Evolutionary conservation across 2,329 filamentous ascomycete species (phyloP), one percentile per base, ranked within the genome.

Genomic region (Eutypa lata): DNA sequence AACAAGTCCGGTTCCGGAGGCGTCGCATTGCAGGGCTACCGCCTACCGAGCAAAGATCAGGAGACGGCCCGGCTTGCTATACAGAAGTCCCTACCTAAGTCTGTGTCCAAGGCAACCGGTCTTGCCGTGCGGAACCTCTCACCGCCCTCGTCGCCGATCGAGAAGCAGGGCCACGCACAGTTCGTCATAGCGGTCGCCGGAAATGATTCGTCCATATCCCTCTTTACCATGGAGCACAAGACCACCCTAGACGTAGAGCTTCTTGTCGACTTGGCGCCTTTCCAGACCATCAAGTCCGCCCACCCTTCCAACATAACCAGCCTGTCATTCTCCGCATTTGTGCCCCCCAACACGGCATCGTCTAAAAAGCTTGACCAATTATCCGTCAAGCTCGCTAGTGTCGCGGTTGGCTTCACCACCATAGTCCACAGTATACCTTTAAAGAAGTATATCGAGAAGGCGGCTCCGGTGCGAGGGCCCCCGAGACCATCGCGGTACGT

Each of bases 361-460:
- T 10, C 26, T 31, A 74, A 71, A 3, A 66, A 75, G 61, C 68
- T 73, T 51, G 73, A 73, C 37, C 76, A 82, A 16, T 80, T 86
- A 61, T 83, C 83, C 63, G 74, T 95, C 60, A 90, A 89, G 62
- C 81, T 96, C 3, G 91, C 90, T 28, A 92, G 89, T 46, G 88
- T 90, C 40, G 91, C 88, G 47, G 85, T 95, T 61, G 87, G 85
- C 55, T 92, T 91, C 67, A 89, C 86, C 0, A 83, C 91, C 40
- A 84, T 88, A 28, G 86, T 96, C 24, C 90, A 96, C 70, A 88
- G 84, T 38, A 85, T 96, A 57, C 86, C 90, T 0, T 79, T 96
- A 47, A 76, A 73, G 58, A 75, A 73, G 55, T 62, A 72, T 40
- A 54, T 73, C 48, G 71, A 76, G 59, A 68, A 68, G 52, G 58